Evolutionary conservation across 2,329 filamentous ascomycete species (phyloP).

Genomic region (Pezicula radicicola): DNA sequence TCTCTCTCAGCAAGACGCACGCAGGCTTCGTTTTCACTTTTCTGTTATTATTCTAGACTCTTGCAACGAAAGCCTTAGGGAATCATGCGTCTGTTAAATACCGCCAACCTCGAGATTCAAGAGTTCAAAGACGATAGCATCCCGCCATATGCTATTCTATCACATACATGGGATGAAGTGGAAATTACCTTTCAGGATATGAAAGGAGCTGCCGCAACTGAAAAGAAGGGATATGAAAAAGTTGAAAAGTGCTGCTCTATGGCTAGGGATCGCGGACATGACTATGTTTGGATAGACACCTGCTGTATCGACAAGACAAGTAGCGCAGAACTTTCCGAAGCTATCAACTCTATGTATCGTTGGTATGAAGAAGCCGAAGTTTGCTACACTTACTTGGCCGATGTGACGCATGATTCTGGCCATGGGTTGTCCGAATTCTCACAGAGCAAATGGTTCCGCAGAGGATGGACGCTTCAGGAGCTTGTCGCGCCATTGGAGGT

Average conservation of each 20-base stretch:
- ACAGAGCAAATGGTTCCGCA: slow-evolving; percentile 10
- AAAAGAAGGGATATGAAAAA: slow-evolving; percentile 7
- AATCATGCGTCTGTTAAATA: background rate
- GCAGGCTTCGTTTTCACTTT: too few species aligned
- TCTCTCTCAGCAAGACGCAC: too few species aligned
- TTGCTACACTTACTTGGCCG: slow-evolving; percentile 13
- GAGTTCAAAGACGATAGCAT: slow-evolving; percentile 6
- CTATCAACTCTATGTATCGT: slow-evolving; percentile 15
- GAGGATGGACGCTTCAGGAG: slow-evolving; percentile 15
- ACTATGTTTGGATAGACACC: slow-evolving; percentile 11
- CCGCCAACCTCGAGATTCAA: background rate
- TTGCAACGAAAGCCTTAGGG: too few species aligned
- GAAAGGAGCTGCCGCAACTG: slow-evolving; percentile 17
- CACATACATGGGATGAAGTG: slow-evolving; percentile 27
- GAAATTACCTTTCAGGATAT: slow-evolving; percentile 27
- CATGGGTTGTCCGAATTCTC: background rate
- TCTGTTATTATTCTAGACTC: too few species aligned
- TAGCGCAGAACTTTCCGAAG: too few species aligned
- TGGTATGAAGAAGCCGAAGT: slow-evolving; percentile 10
- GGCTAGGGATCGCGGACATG: background rate
- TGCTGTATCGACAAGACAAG: too few species aligned
- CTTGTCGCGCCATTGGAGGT: slow-evolving; percentile 12
- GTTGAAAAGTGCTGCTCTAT: slow-evolving; percentile 1
- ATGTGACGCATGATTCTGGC: slow-evolving; percentile 1
- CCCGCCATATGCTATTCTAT: slow-evolving; percentile 28